Evolutionary conservation across 306 rosid genomes (phyloP), one percentile per base, ranked within the genome.

Genomic region (Macrotyloma uniflorum): DNA sequence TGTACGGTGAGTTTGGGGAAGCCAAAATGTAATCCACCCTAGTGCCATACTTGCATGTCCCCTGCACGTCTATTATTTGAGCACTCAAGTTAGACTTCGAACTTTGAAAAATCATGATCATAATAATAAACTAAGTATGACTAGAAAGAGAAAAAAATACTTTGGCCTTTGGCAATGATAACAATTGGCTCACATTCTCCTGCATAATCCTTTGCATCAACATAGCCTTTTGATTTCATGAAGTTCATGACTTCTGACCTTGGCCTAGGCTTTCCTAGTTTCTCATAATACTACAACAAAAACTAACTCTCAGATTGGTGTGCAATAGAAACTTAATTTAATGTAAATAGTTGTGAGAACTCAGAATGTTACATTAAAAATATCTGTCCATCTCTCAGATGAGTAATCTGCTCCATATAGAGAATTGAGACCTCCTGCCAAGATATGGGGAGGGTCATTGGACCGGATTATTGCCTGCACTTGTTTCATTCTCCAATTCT

Each of bases 401-500:
- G 98, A 86, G 67, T 93, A 93, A 80, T 93, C 96, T 18, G 91
- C 75, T 57, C 82, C 86, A 78, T 76, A 79, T 22, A 93, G 87
- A 45, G 98, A 90, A 79, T 90, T 93, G 15, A 93, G 83, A 9
- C 96, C 98, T 46, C 98, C 98, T 72, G 92, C 90, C 77, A 93
- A 85, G 70, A 90, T 88, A 77, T 93, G 93, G 0, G 98, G 91
- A 80, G 89, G 76, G 22, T 93, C 96, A 76, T 81, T 86, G 70
- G 90, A 87, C 40, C 84, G 89, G 30, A 86, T 80, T 75, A 90
- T 86, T 51, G 94, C 87, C 70, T 89, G 79, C 4, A 93, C 91
- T 53, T 93, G 98, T 85, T 87, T 93, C 98, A 91, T 93, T 78
- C 98, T 93, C 98, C 98, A 93, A 82, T 71, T 86, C 83, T 93